Percentiles rank a stretch among this genome's conserved stretches.
phyloP scores from a whole-genome alignment of 1,284 basidiomycete genomes.

The Flammula alnicola region DNA sequence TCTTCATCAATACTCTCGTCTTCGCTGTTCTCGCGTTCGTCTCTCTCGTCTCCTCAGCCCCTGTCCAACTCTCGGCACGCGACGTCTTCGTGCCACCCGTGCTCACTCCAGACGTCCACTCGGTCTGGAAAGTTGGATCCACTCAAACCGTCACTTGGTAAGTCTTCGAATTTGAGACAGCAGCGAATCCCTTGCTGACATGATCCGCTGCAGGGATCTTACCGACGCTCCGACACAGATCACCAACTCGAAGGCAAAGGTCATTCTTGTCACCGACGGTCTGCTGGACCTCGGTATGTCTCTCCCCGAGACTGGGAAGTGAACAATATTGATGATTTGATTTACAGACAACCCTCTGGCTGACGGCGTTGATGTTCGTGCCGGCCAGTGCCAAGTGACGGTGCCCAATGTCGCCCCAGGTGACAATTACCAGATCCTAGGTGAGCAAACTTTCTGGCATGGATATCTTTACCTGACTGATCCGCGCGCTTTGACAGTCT shows the following conservation, averaged over 20 bases:
- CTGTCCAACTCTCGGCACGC: conserved; percentile 28
- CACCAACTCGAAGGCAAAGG: conserved; percentile 45
- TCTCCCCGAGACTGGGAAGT: too few species aligned
- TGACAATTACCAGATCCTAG: conserved; percentile 46
- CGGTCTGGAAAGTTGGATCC: conserved; percentile 46
- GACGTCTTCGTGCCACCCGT: conserved; percentile 53
- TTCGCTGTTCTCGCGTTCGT: conserved; percentile 33
- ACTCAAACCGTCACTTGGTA: conserved; percentile 48
- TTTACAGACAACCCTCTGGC: conserved; percentile 43
- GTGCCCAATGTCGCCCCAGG: conserved; percentile 43
- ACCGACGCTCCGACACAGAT: conserved; percentile 43
- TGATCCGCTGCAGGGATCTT: conserved; percentile 39
- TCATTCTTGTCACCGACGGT: conserved; percentile 45
- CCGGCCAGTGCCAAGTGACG: conserved; percentile 40
- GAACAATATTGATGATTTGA: too few species aligned
- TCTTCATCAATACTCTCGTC: conserved; percentile 32
- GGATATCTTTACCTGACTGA: neutral
- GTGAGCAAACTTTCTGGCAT: conserved; percentile 35
- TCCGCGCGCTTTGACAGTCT: conserved; percentile 37
- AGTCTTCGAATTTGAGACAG: conserved; percentile 10
- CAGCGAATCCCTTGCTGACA: conserved; percentile 15
- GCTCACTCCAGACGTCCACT: conserved; percentile 39
- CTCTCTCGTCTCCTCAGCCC: conserved; percentile 32
- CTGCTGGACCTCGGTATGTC: conserved; percentile 27
- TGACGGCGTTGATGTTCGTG: conserved; percentile 41